Evolutionary conservation across 2,329 filamentous ascomycete species (phyloP).

Genomic region (Raffaelea albimanens): DNA sequence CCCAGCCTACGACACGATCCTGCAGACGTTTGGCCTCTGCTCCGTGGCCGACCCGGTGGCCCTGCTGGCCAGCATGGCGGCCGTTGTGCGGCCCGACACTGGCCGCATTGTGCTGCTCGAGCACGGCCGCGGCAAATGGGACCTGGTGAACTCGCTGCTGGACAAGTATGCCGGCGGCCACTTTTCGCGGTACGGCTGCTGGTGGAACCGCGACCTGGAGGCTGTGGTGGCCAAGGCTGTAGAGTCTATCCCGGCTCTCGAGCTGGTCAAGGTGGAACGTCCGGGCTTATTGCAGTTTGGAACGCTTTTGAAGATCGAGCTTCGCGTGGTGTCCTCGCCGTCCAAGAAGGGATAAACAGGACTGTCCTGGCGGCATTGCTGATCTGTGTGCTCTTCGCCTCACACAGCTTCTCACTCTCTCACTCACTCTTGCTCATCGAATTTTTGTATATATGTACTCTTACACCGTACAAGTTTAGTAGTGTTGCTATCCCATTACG

Average conservation of each 20-base stretch:
- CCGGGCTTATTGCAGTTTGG: slow-evolving; percentile 45
- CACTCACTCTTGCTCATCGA: too few relatives aligned
- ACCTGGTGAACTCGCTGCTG: slow-evolving; percentile 44
- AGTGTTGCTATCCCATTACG: too few relatives aligned
- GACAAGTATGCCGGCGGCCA: slow-evolving; percentile 46
- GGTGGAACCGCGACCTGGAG: slow-evolving; percentile 59
- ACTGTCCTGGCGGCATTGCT: too few relatives aligned
- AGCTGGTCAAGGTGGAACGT: slow-evolving; percentile 44
- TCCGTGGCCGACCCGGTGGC: slow-evolving; percentile 47
- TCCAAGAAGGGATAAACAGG: too few relatives aligned
- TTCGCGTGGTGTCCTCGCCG: slow-evolving; percentile 26
- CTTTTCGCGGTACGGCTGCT: slow-evolving; percentile 53
- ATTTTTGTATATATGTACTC: too few relatives aligned
- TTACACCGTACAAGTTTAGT: too few relatives aligned
- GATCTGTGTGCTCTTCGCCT: too few relatives aligned
- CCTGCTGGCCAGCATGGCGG: slow-evolving; percentile 44
- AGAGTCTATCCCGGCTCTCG: slow-evolving; percentile 38
- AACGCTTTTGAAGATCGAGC: slow-evolving; percentile 49
- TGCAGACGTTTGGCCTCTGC: slow-evolving; percentile 58
- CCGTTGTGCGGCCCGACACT: slow-evolving; percentile 39
- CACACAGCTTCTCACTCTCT: too few relatives aligned
- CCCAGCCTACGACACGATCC: slow-evolving; percentile 47
- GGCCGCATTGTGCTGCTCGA: slow-evolving; percentile 54
- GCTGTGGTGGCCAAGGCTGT: slow-evolving; percentile 41
- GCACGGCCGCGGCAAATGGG: slow-evolving; percentile 49